Percentiles rank a stretch among this genome's conserved stretches.
Evolutionary conservation across 2,329 filamentous ascomycete species (phyloP).

Genomic region (Neoscytalidium dimidiatum): DNA sequence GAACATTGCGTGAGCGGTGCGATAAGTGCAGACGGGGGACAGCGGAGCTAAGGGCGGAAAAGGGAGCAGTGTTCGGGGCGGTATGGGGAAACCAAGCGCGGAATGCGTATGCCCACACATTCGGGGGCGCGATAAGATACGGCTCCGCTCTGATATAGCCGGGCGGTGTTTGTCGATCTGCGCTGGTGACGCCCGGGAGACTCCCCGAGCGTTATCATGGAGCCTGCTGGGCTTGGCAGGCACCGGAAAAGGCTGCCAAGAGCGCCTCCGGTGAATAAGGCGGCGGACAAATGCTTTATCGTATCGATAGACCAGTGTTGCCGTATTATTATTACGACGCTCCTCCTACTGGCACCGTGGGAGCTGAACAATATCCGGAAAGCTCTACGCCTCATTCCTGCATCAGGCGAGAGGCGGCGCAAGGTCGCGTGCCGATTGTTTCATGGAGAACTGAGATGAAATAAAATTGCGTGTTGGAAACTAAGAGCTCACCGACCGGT

Average conservation of each 20-base stretch:
- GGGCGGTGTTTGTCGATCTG: neutral
- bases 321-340: neutral
- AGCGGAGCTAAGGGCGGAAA: neutral
- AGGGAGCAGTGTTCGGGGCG: neutral
- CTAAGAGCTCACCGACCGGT: neutral
- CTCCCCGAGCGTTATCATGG: neutral
- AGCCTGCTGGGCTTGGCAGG: neutral
- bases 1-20: neutral
- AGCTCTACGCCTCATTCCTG: neutral
- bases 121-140: slow-evolving; percentile 2
- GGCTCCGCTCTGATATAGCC: slow-evolving; percentile 2
- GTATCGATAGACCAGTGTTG: neutral
- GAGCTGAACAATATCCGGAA: neutral
- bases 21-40: neutral
- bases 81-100: neutral
- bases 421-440: neutral
- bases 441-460: neutral
- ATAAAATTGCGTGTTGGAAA: neutral
- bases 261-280: slow-evolving; percentile 8
- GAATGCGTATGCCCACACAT: neutral
- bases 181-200: slow-evolving; percentile 9
- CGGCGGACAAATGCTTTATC: slow-evolving; percentile 14
- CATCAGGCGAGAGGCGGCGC: neutral
- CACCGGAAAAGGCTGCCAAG: neutral
- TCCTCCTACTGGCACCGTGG: neutral